Evolutionary conservation across 352 stramenopile species (phyloP).

Genomic region (Globisporangium splendens): DNA sequence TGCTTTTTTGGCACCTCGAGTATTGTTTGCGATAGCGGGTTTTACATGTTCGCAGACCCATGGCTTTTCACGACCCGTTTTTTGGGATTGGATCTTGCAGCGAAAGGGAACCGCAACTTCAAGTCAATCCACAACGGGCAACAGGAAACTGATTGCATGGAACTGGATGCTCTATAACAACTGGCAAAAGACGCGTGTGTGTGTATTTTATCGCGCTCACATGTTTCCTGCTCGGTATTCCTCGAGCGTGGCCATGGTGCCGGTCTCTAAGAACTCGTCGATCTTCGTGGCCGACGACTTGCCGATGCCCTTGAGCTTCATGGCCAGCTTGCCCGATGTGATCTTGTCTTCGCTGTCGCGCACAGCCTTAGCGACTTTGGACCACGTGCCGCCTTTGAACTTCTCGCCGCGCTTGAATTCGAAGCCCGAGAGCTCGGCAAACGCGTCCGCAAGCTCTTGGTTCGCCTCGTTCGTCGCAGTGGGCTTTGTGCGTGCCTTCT

Average conservation of each 20-base stretch:
- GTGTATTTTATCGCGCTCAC: conserved; percentile 21
- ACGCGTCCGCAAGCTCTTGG: conserved; percentile 66
- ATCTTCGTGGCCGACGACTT: conserved; percentile 81
- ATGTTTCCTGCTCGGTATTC: conserved; percentile 84
- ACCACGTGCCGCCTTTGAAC: conserved; percentile 86
- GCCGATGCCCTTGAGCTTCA: conserved; percentile 83
- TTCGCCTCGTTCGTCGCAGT: conserved; percentile 59
- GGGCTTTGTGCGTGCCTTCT: conserved; percentile 45
- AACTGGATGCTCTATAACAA: no score
- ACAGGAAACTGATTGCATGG: no score
- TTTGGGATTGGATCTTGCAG: no score
- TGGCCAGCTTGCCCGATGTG: conserved; percentile 66
- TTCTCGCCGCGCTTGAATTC: conserved; percentile 86
- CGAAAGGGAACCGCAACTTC: no score
- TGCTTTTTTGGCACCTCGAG: no score
- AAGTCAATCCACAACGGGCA: no score
- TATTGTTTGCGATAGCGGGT: no score
- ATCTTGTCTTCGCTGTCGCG: conserved; percentile 63
- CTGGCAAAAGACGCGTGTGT: no score
- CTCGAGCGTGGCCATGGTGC: conserved; percentile 73
- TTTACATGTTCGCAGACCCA: no score
- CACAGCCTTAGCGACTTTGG: conserved; percentile 85
- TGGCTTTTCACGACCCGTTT: no score
- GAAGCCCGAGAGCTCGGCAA: conserved; percentile 80
- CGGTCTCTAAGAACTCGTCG: conserved; percentile 83